A percentile compares a stretch with the other conserved stretches of the same genome.
Evolutionary conservation across 805 yeast genomes (phyloP).

Genomic region (Starmerella sp.): DNA sequence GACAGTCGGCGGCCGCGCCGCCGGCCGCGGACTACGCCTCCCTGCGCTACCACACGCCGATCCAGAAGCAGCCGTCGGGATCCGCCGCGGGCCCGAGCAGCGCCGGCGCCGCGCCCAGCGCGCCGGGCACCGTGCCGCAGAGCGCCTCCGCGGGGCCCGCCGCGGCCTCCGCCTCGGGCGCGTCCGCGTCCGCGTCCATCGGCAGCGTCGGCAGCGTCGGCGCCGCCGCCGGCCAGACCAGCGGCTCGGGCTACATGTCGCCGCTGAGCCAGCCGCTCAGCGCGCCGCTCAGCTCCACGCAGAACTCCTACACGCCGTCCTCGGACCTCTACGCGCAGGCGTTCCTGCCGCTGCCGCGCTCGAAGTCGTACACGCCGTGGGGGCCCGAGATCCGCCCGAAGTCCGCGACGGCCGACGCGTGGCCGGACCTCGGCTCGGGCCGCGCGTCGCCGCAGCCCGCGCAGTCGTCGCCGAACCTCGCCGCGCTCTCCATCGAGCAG

Average conservation of each 20-base stretch:
- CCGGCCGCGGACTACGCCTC: neutral
- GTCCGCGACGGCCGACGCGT: slow-evolving; percentile 18
- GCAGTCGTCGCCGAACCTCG: slow-evolving; percentile 6
- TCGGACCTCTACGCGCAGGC: slow-evolving; percentile 23
- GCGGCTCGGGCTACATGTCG: slow-evolving; percentile 7
- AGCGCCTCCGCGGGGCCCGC: neutral
- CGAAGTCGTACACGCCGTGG: slow-evolving; percentile 17
- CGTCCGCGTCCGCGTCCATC: neutral
- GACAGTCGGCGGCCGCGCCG: neutral
- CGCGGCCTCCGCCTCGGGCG: neutral
- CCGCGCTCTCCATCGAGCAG: neutral
- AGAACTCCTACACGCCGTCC: slow-evolving; percentile 6
- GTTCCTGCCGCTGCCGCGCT: slow-evolving; percentile 16
- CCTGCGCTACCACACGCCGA: slow-evolving; percentile 12
- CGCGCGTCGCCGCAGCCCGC: slow-evolving; percentile 10
- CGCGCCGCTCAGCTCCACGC: slow-evolving; percentile 1
- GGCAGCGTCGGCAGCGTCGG: neutral
- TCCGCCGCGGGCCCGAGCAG: neutral
- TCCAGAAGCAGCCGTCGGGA: slow-evolving; percentile 1
- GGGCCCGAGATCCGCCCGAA: slow-evolving; percentile 18
- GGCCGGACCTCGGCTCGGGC: slow-evolving; percentile 12
- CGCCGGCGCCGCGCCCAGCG: neutral
- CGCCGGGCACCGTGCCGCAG: neutral
- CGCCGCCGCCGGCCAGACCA: neutral
- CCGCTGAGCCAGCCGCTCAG: slow-evolving; percentile 5